phyloP scores from a whole-genome alignment of 345 rosid species.

The Brassica nigra region DNA sequence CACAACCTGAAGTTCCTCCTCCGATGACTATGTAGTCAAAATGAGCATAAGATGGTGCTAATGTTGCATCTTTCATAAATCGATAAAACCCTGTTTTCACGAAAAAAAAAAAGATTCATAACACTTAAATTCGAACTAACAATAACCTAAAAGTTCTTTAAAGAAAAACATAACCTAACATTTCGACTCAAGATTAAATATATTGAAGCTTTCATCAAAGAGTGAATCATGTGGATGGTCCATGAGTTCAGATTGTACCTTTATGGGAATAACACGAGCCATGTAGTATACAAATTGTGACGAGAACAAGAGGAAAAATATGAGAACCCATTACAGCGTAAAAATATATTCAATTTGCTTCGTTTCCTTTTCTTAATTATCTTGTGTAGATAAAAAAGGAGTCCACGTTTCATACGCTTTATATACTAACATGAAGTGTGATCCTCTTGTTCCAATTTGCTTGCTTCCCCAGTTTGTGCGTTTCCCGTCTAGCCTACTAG shows the following conservation, averaged over 20 bases:
- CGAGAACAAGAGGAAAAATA: conserved; percentile 33
- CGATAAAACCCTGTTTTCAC: conserved; percentile 54
- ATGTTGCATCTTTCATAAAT: conserved; percentile 62
- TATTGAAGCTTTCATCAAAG: conserved; percentile 7
- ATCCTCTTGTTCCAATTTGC: conserved; percentile 27
- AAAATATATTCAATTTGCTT: background rate
- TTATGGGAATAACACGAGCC: conserved; percentile 45
- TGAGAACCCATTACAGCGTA: conserved; percentile 36
- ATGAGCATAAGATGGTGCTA: conserved; percentile 21
- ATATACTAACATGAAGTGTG: conserved; percentile 37
- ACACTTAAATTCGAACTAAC: background rate
- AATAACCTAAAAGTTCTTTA: background rate
- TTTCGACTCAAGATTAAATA: background rate
- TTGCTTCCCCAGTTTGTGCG: conserved; percentile 5
- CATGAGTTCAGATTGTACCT: conserved; percentile 39
- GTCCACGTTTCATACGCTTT: conserved; percentile 22
- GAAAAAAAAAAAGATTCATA: background rate
- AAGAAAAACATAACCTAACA: background rate
- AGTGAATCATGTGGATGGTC: background rate
- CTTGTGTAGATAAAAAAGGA: background rate
- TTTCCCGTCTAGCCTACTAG: background rate
- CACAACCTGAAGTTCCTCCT: conserved; percentile 90
- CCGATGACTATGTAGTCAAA: conserved; percentile 80
- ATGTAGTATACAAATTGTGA: conserved; percentile 32
- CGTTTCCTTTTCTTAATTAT: background rate